These are phyloP conservation scores for Mallotus repandus DNA, from an alignment of 441 rosid species.

Conservation along the genomic window DNA sequence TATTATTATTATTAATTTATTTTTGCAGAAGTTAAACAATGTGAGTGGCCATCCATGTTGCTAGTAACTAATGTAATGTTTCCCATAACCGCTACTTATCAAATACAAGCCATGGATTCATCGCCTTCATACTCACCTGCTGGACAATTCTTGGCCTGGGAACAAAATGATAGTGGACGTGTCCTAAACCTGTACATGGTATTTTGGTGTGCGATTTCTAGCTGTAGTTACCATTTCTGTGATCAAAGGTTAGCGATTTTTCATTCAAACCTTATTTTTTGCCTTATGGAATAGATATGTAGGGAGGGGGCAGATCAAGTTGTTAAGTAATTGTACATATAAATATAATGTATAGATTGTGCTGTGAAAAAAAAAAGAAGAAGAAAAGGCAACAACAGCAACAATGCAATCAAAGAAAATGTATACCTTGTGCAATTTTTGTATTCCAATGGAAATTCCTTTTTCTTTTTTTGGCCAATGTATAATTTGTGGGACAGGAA, in stretches of 20 bases:
- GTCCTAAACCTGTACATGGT: not conserved
- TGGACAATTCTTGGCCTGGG: not conserved
- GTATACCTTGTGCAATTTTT: not conserved
- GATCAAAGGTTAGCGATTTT: slow-evolving; percentile 5
- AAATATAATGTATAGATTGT: not conserved
- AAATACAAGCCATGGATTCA: not conserved
- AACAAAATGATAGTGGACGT: not conserved
- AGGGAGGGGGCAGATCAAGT: not conserved
- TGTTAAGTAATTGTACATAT: slow-evolving; percentile 11
- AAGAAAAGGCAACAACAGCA: not conserved
- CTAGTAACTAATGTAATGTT: not conserved
- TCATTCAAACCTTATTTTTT: not conserved
- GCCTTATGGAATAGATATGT: not conserved
- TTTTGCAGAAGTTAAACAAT: not conserved
- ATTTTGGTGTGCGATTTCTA: not conserved
- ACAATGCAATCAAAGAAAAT: not conserved
- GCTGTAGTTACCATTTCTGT: not conserved
- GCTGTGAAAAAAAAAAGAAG: not conserved
- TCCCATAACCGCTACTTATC: not conserved
- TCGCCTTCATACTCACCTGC: not conserved
- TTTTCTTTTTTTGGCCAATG: too few relatives aligned
- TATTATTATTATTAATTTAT: not conserved
- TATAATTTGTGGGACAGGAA: too few relatives aligned
- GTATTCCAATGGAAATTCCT: not conserved
- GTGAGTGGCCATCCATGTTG: not conserved